phyloP scores from a whole-genome alignment of 805 yeast genomes.

The Candida hispaniensis region DNA sequence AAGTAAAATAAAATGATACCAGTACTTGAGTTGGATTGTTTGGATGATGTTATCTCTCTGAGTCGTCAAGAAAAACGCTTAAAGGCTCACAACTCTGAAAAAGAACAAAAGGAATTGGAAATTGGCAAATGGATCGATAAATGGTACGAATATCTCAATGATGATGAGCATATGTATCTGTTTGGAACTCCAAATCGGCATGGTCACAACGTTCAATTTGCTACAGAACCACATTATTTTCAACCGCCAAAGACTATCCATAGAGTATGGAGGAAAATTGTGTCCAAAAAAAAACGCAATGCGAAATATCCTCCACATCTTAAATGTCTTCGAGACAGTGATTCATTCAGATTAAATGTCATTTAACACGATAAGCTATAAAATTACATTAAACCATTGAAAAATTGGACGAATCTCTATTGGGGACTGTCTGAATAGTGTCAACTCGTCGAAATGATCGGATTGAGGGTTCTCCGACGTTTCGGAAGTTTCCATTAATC shows the following conservation, averaged over 20 bases:
- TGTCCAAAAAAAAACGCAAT: no score
- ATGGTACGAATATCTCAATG: slow-evolving; percentile 3
- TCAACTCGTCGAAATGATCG: slow-evolving; percentile 15
- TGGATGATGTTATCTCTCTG: no score
- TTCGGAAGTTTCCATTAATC: slow-evolving; percentile 11
- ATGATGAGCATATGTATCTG: slow-evolving; percentile 1
- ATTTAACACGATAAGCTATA: slow-evolving; percentile 4
- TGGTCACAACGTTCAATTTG: slow-evolving; percentile 9
- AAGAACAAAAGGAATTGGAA: no score
- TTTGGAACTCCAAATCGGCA: slow-evolving; percentile 7
- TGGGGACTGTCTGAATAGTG: slow-evolving; percentile 14
- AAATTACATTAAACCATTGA: slow-evolving; percentile 4
- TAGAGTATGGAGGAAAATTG: no score
- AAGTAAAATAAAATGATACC: no score
- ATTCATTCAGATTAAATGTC: background rate
- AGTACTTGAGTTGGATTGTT: no score
- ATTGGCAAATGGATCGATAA: slow-evolving; percentile 12
- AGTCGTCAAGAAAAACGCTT: no score
- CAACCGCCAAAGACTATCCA: slow-evolving; percentile 3
- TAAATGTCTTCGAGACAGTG: background rate
- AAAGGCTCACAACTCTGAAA: no score
- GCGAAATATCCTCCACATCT: background rate
- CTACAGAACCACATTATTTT: background rate
- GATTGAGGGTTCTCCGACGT: slow-evolving; percentile 13
- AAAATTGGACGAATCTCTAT: slow-evolving; percentile 1